Evolutionary conservation across 2,329 filamentous ascomycete species (phyloP).

Genomic region (Thermomyces lanuginosus): DNA sequence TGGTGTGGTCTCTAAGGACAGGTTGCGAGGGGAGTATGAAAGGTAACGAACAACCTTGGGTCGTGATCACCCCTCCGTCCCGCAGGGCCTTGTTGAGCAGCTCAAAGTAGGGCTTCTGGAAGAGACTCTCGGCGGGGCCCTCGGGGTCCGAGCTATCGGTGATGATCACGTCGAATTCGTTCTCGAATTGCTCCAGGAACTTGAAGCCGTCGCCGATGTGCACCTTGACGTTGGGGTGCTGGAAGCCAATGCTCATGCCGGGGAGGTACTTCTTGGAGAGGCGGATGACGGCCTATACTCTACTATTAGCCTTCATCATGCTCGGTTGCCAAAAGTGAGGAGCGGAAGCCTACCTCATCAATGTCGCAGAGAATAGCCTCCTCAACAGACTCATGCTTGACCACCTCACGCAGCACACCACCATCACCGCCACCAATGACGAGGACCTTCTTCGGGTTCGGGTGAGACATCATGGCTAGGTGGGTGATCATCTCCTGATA

Average conservation of each 20-base stretch:
- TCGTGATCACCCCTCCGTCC: conserved; percentile 95
- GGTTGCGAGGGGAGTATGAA: conserved; percentile 34
- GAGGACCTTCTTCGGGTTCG: conserved; percentile 92
- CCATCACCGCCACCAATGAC: conserved; percentile 97
- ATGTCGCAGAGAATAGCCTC: conserved; percentile 96
- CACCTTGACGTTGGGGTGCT: conserved; percentile 82
- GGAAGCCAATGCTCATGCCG: conserved; percentile 80
- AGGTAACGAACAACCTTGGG: conserved; percentile 98
- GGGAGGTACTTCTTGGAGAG: conserved; percentile 97
- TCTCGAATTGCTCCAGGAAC: conserved; percentile 92
- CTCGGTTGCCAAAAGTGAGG: conserved; percentile 1
- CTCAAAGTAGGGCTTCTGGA: conserved; percentile 98
- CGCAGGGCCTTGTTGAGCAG: conserved; percentile 76
- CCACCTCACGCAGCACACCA: conserved; percentile 90
- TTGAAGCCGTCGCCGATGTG: conserved; percentile 97
- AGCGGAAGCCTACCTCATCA: conserved; percentile 57
- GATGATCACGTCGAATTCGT: conserved; percentile 98
- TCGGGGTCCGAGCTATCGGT: conserved; percentile 97
- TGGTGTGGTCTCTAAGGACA: too few species aligned
- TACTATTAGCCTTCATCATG: neutral
- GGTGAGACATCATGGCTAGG: conserved; percentile 95
- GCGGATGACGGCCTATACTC: conserved; percentile 66
- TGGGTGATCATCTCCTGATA: conserved; percentile 99
- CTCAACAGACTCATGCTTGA: conserved; percentile 97
- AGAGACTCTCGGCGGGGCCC: conserved; percentile 86